A percentile compares a stretch with the other conserved stretches of the same genome.
phyloP scores from a whole-genome alignment of 2,329 filamentous ascomycete genomes.

The Apiospora arundinis region DNA sequence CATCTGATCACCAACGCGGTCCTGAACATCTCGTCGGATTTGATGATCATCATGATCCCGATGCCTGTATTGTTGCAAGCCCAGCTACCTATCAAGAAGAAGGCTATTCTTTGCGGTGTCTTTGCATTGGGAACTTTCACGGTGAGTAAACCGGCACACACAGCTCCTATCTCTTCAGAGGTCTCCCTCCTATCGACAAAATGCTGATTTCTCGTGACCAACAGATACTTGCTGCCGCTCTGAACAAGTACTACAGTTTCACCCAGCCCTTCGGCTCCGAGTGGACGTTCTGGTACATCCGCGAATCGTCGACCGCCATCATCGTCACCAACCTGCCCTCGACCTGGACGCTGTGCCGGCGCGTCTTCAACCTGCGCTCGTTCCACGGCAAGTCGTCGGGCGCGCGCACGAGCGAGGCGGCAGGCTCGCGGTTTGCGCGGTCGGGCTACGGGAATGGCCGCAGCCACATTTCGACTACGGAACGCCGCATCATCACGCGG shows the following conservation, averaged over 20 bases:
- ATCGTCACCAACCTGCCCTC: conserved; percentile 52
- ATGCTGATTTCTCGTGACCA: not conserved
- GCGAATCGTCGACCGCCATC: conserved; percentile 52
- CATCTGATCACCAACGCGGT: conserved; percentile 65
- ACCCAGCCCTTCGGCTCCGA: conserved; percentile 44
- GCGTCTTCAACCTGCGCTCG: conserved; percentile 43
- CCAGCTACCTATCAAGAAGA: conserved; percentile 56
- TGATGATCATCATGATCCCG: conserved; percentile 64
- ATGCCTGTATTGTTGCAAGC: conserved; percentile 59
- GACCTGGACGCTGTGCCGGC: conserved; percentile 50
- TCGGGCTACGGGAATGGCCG: conserved; percentile 30
- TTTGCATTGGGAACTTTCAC: conserved; percentile 55
- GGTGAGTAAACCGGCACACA: conserved; percentile 39
- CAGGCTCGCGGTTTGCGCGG: conserved; percentile 31
- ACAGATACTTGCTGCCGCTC: conserved; percentile 55
- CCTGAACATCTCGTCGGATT: conserved; percentile 66
- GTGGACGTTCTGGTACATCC: conserved; percentile 54
- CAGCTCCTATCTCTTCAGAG: not conserved
- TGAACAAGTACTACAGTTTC: conserved; percentile 55
- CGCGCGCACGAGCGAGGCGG: conserved; percentile 32
- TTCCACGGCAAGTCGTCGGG: conserved; percentile 41
- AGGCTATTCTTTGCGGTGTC: conserved; percentile 55
- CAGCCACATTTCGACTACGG: conserved; percentile 31
- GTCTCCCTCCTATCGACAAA: not conserved
- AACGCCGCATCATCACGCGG: conserved; percentile 29